Conservation (phyloP, 352 stramenopile species). For the Phytophthora multivora region DNA sequence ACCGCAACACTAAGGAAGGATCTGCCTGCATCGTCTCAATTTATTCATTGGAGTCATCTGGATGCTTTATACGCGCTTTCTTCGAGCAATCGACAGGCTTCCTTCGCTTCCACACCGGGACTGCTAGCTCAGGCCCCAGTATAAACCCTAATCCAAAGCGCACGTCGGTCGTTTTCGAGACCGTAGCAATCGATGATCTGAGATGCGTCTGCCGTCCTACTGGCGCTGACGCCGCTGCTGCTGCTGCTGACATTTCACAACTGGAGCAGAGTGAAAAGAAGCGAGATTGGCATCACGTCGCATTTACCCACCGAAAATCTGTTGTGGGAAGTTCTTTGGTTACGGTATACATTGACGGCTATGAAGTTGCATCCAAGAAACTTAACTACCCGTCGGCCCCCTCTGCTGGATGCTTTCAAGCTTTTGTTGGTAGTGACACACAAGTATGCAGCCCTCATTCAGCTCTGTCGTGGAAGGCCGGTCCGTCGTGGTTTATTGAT, state of each 20-base stretch:
- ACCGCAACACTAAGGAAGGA: conserved; percentile 37
- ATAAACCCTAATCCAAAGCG: conserved; percentile 63
- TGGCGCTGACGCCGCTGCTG: not conserved
- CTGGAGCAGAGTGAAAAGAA: conserved; percentile 28
- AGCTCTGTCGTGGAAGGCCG: conserved; percentile 69
- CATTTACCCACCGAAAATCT: conserved; percentile 71
- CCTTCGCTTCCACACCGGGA: conserved; percentile 70
- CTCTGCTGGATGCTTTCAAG: conserved; percentile 50
- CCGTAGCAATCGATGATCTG: conserved; percentile 57
- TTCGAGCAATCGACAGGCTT: conserved; percentile 72
- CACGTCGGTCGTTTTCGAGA: conserved; percentile 66
- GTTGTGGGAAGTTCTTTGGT: conserved; percentile 73
- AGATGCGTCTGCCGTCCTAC: not conserved
- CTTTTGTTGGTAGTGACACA: conserved; percentile 76
- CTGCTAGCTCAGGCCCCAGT: conserved; percentile 49
- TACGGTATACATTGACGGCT: conserved; percentile 78
- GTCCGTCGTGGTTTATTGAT: conserved; percentile 69
- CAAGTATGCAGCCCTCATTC: conserved; percentile 68
- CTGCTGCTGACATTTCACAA: not conserved
- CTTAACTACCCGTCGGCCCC: conserved; percentile 66
- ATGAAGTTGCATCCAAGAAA: conserved; percentile 77
- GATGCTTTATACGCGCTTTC: conserved; percentile 72
- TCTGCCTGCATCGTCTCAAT: conserved; percentile 73
- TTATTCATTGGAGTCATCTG: conserved; percentile 68
- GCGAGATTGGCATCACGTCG: conserved; percentile 76